These are phyloP conservation scores for Debaryomyces singareniensis DNA, from an alignment of 1,139 yeast species.

Conservation along the genomic window DNA sequence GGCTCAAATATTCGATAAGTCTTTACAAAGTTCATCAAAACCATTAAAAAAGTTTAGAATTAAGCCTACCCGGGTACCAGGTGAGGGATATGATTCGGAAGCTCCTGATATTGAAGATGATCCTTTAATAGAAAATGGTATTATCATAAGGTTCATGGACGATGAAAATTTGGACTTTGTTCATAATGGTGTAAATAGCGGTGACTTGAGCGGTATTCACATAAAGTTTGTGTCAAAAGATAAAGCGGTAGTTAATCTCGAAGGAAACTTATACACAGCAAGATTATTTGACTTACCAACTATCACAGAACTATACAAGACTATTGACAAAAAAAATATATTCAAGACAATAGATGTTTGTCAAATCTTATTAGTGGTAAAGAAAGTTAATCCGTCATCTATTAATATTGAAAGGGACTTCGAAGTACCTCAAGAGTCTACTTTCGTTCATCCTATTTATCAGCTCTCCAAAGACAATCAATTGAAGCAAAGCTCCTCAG, in stretches of 20 bases:
- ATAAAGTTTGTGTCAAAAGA: constrained; percentile 79
- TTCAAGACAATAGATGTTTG: constrained; percentile 82
- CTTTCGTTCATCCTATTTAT: constrained; percentile 41
- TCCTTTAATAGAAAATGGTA: constrained; percentile 84
- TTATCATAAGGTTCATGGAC: constrained; percentile 71
- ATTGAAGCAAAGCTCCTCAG: constrained; percentile 35
- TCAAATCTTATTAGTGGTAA: constrained; percentile 77
- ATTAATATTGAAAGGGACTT: constrained; percentile 35
- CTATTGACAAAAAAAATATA: constrained; percentile 83
- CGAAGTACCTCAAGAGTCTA: constrained; percentile 32
- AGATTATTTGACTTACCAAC: constrained; percentile 88
- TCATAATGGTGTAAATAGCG: constrained; percentile 73
- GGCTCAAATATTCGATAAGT: constrained; percentile 5
- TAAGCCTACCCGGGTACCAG: constrained; percentile 80
- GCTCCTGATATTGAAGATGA: constrained; percentile 96
- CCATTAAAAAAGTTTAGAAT: constrained; percentile 61
- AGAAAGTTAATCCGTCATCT: constrained; percentile 44
- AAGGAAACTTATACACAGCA: constrained; percentile 66
- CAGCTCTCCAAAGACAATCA: constrained; percentile 36
- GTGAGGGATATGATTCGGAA: constrained; percentile 95
- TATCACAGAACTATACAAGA: constrained; percentile 78
- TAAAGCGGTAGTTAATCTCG: constrained; percentile 61
- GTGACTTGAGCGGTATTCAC: constrained; percentile 67
- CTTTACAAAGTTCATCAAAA: constrained; percentile 7
- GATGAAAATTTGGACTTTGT: constrained; percentile 75